Base-by-base conservation (phyloP, 1,284 basidiomycete species). In the Cryptococcus hybrid region DNA sequence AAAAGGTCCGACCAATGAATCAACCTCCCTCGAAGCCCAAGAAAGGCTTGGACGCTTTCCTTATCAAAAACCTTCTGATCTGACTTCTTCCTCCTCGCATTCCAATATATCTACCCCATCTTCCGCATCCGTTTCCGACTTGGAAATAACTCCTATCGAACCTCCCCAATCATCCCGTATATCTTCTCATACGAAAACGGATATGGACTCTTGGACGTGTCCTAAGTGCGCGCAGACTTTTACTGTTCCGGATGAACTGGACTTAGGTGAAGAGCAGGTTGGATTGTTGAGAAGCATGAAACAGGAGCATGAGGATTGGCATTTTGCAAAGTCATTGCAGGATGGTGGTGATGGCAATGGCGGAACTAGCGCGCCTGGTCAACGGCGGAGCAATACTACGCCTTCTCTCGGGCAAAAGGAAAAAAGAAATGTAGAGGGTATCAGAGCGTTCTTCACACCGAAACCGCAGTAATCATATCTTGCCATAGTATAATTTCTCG, bases 281-380 rank as follows among this genome's bases (percentile, higher is more conserved):
- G 74, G 77, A 48, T 88, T 42, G 75, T 77, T 90, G 42, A 76
- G 76, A 5, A 78, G 68, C 55, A 72, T 87, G 52, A 84, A 82
- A 56, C 75, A 82, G 65, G 92, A 94, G 70, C 92, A 95, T 65
- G 82, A 85, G 47, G 92, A 95, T 76, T 93, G 85, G 74, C 92
- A 95, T 74, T 85, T 91, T 65, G 92, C 92, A 1, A 82, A 86
- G 67, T 86, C 89, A 54, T 72, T 94, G 50, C 83, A 86, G 58
- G 65, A 74, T 39, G 71, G 74, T 18, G 18, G 18, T 18, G 18
- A 18, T 18, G 18, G 18, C 2, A 18, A 18, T 18, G 18, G 18
- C 18, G 18, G 18, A 18, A 18, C 18, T 18, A 18, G 18, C 18
- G 18, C 18, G 18, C 18, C 18, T 18, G 18, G 18, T 18, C 18